Evolutionary conservation across 176 grass and related monocot genomes (phyloP).

Genomic region (Elaeis guineensis): DNA sequence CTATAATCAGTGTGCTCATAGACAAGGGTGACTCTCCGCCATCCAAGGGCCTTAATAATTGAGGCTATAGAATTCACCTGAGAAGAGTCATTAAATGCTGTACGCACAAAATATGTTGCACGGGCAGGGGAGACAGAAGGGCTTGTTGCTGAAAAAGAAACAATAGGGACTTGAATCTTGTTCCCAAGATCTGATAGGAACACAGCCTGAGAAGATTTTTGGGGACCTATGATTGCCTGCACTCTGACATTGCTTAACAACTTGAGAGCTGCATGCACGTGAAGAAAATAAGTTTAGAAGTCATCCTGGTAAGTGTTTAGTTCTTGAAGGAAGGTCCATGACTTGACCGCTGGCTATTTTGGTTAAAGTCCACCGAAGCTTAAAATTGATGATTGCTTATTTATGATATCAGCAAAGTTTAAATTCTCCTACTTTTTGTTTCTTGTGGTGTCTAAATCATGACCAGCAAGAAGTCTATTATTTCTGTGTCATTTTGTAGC

Average conservation of each 20-base stretch:
- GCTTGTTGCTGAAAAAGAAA: slow-evolving; percentile 57
- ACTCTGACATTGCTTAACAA: slow-evolving; percentile 29
- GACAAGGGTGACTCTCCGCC: slow-evolving; percentile 37
- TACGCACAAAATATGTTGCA: slow-evolving; percentile 37
- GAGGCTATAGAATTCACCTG: slow-evolving; percentile 35
- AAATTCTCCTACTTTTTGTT: too few species aligned
- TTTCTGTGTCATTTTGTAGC: too few species aligned
- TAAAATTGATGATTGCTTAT: too few species aligned
- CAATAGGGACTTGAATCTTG: slow-evolving; percentile 31
- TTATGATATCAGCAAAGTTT: too few species aligned
- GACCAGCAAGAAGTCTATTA: too few species aligned
- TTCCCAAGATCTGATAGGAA: slow-evolving; percentile 48
- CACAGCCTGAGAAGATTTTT: slow-evolving; percentile 29
- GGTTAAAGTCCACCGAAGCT: too few species aligned
- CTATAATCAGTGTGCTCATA: slow-evolving; percentile 52
- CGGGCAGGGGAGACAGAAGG: slow-evolving; percentile 18
- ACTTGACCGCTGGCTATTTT: too few species aligned
- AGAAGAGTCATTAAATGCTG: slow-evolving; percentile 26
- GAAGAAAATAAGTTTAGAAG: too few species aligned
- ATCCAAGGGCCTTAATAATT: slow-evolving; percentile 34
- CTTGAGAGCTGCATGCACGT: slow-evolving; percentile 24
- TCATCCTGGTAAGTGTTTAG: too few species aligned
- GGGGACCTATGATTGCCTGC: slow-evolving; percentile 40
- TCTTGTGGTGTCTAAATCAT: too few species aligned
- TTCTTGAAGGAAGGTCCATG: too few species aligned